Conservation (phyloP, 2,329 filamentous ascomycete genomes). For the Zymoseptoria passerinii region DNA sequence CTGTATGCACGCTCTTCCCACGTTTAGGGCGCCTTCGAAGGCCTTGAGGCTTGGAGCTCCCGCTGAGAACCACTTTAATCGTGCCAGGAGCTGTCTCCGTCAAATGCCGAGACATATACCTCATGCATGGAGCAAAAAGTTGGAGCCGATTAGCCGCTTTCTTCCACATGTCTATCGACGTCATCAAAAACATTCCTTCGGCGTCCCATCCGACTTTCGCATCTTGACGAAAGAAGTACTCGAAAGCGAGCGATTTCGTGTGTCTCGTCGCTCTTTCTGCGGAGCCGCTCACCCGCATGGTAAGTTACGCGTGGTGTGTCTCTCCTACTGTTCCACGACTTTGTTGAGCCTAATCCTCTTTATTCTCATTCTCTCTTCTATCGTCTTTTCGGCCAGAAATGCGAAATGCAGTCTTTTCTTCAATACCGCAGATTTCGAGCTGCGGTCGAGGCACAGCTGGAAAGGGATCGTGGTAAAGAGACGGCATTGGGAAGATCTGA, state of each 20-base stretch:
- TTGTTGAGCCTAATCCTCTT: background rate
- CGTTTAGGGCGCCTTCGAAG: too few species aligned
- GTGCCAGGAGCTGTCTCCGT: background rate
- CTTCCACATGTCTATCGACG: background rate
- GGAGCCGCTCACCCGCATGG: background rate
- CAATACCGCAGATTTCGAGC: slow-evolving; percentile 22
- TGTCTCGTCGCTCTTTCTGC: background rate
- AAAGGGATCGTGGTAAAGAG: slow-evolving; percentile 17
- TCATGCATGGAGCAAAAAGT: too few species aligned
- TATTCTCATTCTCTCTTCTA: background rate
- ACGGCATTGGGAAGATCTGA: slow-evolving; percentile 1
- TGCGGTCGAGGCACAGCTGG: slow-evolving; percentile 19
- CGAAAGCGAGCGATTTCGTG: background rate
- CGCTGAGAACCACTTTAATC: too few species aligned
- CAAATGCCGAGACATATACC: background rate
- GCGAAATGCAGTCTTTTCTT: slow-evolving; percentile 17
- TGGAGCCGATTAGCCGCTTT: background rate
- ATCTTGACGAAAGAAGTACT: background rate
- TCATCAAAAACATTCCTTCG: background rate
- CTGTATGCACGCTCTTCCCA: too few species aligned
- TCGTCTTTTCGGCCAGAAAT: background rate
- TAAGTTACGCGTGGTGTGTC: background rate
- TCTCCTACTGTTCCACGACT: background rate
- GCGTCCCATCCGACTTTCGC: background rate
- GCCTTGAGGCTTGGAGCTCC: too few species aligned